Evolutionary conservation across 2,329 filamentous ascomycete species (phyloP), one percentile per base, ranked within the genome.

Genomic region (Coniochaeta sp.): DNA sequence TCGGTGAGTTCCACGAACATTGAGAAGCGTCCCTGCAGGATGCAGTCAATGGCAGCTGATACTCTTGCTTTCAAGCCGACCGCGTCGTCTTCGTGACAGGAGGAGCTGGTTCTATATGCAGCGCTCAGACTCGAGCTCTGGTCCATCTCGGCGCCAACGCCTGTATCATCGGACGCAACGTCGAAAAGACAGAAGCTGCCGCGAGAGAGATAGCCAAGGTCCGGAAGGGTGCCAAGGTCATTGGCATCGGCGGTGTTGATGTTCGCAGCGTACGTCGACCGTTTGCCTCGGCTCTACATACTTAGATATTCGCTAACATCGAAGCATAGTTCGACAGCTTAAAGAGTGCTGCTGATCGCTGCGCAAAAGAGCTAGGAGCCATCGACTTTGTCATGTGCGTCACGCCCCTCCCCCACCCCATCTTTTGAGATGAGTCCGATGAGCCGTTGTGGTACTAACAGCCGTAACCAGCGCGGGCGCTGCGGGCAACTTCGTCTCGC

Each of bases 41-140:
- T 5, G 42, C 47, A 19, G 60, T 58, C 17, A 17, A 36, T 40
- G 24, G 32, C 30, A 57, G 16, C 55, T 44, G 32, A 34, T 58
- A 47, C 47, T 55, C 16, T 9, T 30, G 17, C 26, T 1, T 9
- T 54, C 14, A 68, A 96, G 91, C 88, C 64, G 87, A 88, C 71
- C 93, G 95, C 69, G 93, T 98, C 52, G 85, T 93, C 66, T 96
- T 98, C 75, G 96, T 96, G 70, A 99, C 95, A 3, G 95, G 95
- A 61, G 95, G 95, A 58, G 92, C 92, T 5, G 93, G 95, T 59
- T 89, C 89, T 28, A 98, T 99, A 70, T 97, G 95, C 79, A 95
- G 89, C 68, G 92, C 90, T 59, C 95, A 98, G 78, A 95, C 96
- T 34, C 85, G 92, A 65, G 95, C 95, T 4, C 80, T 99, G 62